Evolutionary conservation across 148 eudicot genomes (phyloP), one percentile per base, ranked within the genome.

Genomic region (Fallopia convolvulus): DNA sequence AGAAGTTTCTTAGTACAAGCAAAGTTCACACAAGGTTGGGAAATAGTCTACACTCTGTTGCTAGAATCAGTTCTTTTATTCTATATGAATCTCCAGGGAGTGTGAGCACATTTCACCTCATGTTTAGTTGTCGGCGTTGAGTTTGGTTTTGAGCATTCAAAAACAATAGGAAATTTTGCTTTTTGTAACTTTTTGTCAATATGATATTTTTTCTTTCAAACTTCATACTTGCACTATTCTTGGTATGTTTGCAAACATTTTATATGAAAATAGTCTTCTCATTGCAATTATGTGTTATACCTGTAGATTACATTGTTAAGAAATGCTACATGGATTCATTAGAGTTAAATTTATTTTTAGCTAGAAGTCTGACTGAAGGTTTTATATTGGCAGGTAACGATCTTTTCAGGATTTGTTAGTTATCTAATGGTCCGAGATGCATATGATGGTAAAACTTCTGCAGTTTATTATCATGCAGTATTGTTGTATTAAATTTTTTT

Each of bases 351-450:
- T 30, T 74, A 61, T 2, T 46, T 48, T 52, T 26, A 30, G 76
- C n/a, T 74, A 74, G 39, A 15, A 49, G 56, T 74, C 18, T 74
- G 42, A 30, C 20, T 46, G 60, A 75, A 8, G 8, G 6, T 75
- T 70, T 15, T 58, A 30, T 36, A 30, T 39, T 58, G 85, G 86
- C 93, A 95, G 99, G 84, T 96, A 55, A 91, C 99, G 80, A 88
- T 95, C 58, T 92, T 95, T 83, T 96, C 98, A 55, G 99, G 99
- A 78, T 96, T 96, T 88, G 94, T 96, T 77, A 93, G 90, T 88
- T 96, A 93, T 79, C 97, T 93, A 80, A 93, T 96, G 98, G 99
- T 96, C 81, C 92, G 98, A 72, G 99, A 96, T 70, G 97, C 97
- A 55, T 93, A 91, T 80, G 97, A 95, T 80, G 99, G 99, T 93